These are phyloP conservation scores for Casuarina glauca DNA, from an alignment of 306 rosid species.

Conservation along the genomic window DNA sequence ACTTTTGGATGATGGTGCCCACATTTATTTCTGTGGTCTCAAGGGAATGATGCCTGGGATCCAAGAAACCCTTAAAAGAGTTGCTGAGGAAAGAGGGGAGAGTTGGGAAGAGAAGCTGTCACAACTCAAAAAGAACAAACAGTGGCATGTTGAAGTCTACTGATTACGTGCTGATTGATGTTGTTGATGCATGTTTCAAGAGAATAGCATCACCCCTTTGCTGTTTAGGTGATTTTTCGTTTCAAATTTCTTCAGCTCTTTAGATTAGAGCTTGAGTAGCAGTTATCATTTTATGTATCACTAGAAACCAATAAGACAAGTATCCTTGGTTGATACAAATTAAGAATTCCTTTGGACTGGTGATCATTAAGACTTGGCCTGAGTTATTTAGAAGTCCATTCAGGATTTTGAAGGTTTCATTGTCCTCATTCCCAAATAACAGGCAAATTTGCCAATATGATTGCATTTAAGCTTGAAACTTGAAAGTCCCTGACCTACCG, in stretches of 20 bases:
- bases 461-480: too few species aligned
- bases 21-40: conserved; percentile 95
- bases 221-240: conserved; percentile 22
- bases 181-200: neutral
- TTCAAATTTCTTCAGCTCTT: conserved; percentile 16
- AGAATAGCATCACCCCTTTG: conserved; percentile 6
- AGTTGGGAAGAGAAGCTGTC: conserved; percentile 92
- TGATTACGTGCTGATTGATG: conserved; percentile 36
- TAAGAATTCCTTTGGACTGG: conserved; percentile 10
- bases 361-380: neutral
- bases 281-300: conserved; percentile 26
- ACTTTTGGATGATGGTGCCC: conserved; percentile 85
- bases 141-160: conserved; percentile 98
- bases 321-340: conserved; percentile 28
- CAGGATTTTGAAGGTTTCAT: neutral
- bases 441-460: neutral
- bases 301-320: conserved; percentile 18
- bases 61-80: conserved; percentile 88
- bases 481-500: too few species aligned
- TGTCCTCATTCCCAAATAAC: neutral
- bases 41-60: conserved; percentile 99
- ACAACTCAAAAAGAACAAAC: conserved; percentile 90
- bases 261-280: conserved; percentile 29
- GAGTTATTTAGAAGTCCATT: neutral
- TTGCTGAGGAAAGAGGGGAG: conserved; percentile 87